phyloP scores from a whole-genome alignment of 1,284 basidiomycete genomes.

The Ceratorhiza oryzae-sativae region DNA sequence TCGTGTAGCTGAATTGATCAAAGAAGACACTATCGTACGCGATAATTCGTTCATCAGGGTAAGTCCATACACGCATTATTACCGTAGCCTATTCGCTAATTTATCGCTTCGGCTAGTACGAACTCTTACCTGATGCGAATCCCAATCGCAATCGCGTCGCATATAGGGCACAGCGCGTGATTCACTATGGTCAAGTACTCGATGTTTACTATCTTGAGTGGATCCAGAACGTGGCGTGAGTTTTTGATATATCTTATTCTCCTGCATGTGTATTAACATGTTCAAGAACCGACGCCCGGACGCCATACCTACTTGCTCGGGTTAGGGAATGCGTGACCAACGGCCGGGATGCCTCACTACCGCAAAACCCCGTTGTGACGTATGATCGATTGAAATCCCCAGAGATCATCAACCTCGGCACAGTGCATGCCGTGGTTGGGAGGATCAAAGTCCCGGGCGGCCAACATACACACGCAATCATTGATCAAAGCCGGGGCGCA shows the following conservation, averaged over 20 bases:
- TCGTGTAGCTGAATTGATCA: not conserved
- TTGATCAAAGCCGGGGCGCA: not conserved
- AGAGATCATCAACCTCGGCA: not conserved
- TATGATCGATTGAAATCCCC: not conserved
- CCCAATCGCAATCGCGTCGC: not conserved
- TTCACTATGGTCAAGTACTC: conserved; percentile 4
- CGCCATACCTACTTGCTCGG: not conserved
- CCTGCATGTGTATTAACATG: not conserved
- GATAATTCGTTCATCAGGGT: conserved; percentile 27
- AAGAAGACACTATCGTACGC: not conserved
- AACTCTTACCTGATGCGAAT: not conserved
- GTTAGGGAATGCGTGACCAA: not conserved
- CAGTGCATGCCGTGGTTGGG: conserved; percentile 2
- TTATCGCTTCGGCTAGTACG: not conserved
- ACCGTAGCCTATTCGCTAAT: not conserved
- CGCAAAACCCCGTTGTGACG: conserved; percentile 6
- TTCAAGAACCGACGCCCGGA: not conserved
- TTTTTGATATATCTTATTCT: not conserved
- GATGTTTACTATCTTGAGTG: conserved; percentile 22
- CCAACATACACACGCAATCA: conserved; percentile 1
- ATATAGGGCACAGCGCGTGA: not conserved
- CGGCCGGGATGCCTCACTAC: conserved; percentile 1
- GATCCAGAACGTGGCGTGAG: not conserved
- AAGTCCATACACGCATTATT: not conserved
- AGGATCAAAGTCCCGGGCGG: conserved; percentile 1